Conservation (phyloP, 1,284 basidiomycete species). For the Leccinum griseonigrum region DNA sequence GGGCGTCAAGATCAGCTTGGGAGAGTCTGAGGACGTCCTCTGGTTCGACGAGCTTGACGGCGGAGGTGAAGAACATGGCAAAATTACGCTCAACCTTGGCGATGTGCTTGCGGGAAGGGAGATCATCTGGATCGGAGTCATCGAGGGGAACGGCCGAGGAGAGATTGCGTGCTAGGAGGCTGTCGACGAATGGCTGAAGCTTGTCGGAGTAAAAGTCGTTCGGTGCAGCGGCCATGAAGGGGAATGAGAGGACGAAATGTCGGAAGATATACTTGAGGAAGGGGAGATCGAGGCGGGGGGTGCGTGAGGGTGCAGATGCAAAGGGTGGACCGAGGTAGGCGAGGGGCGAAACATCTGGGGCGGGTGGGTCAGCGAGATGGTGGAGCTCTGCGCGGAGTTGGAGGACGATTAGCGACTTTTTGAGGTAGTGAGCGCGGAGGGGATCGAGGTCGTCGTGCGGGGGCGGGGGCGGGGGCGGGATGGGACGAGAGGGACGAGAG, state of each 20-base stretch:
- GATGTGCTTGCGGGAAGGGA: slow-evolving; percentile 58
- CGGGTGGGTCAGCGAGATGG: slow-evolving; percentile 56
- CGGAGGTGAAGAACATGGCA: slow-evolving; percentile 76
- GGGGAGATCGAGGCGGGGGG: slow-evolving; percentile 70
- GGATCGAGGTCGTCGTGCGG: slow-evolving; percentile 56
- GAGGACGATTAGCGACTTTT: slow-evolving; percentile 89
- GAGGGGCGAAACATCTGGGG: slow-evolving; percentile 62
- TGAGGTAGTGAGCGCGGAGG: slow-evolving; percentile 91
- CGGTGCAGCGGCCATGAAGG: slow-evolving; percentile 85
- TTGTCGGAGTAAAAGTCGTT: slow-evolving; percentile 90
- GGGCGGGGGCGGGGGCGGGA: slow-evolving; percentile 4
- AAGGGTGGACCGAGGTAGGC: slow-evolving; percentile 89
- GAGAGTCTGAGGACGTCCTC: slow-evolving; percentile 89
- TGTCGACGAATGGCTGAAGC: slow-evolving; percentile 88
- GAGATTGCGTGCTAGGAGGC: slow-evolving; percentile 76
- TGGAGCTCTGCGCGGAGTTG: slow-evolving; percentile 80
- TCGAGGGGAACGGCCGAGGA: slow-evolving; percentile 64
- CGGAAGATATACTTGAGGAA: slow-evolving; percentile 87
- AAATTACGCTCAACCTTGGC: slow-evolving; percentile 82
- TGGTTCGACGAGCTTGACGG: slow-evolving; percentile 75
- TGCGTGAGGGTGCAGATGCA: slow-evolving; percentile 56
- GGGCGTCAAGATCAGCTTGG: slow-evolving; percentile 74
- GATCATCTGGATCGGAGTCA: slow-evolving; percentile 47
- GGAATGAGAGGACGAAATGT: slow-evolving; percentile 90
- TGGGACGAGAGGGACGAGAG: slow-evolving; percentile 14